Evolutionary conservation across 2,329 filamentous ascomycete genomes (phyloP).

Genomic region (Botrytis hyacinthi): DNA sequence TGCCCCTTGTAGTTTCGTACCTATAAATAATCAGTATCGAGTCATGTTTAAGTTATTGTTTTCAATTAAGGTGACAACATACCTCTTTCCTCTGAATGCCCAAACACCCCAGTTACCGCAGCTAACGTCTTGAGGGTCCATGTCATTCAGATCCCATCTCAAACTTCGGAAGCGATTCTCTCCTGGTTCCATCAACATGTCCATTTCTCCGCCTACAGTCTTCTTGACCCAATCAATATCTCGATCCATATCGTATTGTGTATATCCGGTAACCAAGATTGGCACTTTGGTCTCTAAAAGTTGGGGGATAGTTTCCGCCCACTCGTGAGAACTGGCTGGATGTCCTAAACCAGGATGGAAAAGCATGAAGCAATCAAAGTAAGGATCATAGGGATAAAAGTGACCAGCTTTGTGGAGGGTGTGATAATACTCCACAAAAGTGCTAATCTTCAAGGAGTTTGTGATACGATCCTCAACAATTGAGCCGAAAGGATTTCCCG

Average conservation of each 20-base stretch:
- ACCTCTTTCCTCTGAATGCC: constrained; percentile 97
- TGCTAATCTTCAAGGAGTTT: constrained; percentile 91
- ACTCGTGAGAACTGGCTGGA: constrained; percentile 89
- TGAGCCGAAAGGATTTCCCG: constrained; percentile 88
- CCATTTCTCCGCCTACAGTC: constrained; percentile 85
- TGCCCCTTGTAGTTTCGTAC: constrained; percentile 39
- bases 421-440: constrained; percentile 97
- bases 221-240: constrained; percentile 89
- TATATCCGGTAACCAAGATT: constrained; percentile 93
- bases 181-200: constrained; percentile 84
- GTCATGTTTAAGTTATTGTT: not conserved
- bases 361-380: constrained; percentile 95
- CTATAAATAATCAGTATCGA: constrained; percentile 28
- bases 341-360: constrained; percentile 97
- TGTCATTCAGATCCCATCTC: constrained; percentile 94
- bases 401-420: constrained; percentile 87
- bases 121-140: constrained; percentile 89
- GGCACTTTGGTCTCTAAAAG: constrained; percentile 94
- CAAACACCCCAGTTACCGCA: constrained; percentile 97
- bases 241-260: constrained; percentile 88
- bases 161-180: constrained; percentile 93
- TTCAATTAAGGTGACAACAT: constrained; percentile 38
- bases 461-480: constrained; percentile 88
- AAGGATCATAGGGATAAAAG: constrained; percentile 94
- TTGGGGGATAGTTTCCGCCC: constrained; percentile 84